Percentiles rank a stretch among this genome's conserved stretches.
Conservation (phyloP, 768 basidiomycete genomes). For the Porpolomopsis calyptriformis region DNA sequence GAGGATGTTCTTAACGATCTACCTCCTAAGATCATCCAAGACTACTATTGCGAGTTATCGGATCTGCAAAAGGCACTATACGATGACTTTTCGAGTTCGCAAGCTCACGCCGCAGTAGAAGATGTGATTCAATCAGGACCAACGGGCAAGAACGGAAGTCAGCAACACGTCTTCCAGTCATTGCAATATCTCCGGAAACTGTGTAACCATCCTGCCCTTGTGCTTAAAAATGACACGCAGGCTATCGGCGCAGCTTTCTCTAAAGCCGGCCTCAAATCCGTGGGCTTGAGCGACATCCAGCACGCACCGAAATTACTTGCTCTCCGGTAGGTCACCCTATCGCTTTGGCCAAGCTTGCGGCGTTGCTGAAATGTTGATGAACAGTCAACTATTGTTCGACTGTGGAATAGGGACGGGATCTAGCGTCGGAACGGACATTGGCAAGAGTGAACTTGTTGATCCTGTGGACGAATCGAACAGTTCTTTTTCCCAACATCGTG, state of each 20-base stretch:
- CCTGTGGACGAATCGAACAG: conserved; percentile 42
- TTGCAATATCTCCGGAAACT: conserved; percentile 94
- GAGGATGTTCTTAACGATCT: conserved; percentile 94
- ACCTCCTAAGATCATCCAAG: conserved; percentile 98
- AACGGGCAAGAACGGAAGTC: conserved; percentile 32
- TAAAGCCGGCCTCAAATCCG: conserved; percentile 38
- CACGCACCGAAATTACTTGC: conserved; percentile 93
- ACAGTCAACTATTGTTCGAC: conserved; percentile 84
- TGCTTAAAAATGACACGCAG: conserved; percentile 64
- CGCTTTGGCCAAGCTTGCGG: neutral
- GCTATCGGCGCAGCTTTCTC: conserved; percentile 48
- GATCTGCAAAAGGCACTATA: conserved; percentile 90
- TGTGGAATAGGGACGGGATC: conserved; percentile 77
- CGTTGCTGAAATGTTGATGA: conserved; percentile 3
- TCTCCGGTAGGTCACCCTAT: conserved; percentile 49
- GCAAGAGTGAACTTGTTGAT: conserved; percentile 61
- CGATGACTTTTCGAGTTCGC: conserved; percentile 83
- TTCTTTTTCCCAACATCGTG: conserved; percentile 89
- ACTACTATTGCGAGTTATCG: conserved; percentile 97
- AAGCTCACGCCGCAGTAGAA: conserved; percentile 53
- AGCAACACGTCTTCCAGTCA: conserved; percentile 93
- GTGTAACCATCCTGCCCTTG: conserved; percentile 93
- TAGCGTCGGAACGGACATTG: conserved; percentile 35
- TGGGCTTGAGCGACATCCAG: conserved; percentile 61
- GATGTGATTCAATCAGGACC: conserved; percentile 46